phyloP scores from a whole-genome alignment of 495 filamentous ascomycete species.

The Tuber borchii region DNA sequence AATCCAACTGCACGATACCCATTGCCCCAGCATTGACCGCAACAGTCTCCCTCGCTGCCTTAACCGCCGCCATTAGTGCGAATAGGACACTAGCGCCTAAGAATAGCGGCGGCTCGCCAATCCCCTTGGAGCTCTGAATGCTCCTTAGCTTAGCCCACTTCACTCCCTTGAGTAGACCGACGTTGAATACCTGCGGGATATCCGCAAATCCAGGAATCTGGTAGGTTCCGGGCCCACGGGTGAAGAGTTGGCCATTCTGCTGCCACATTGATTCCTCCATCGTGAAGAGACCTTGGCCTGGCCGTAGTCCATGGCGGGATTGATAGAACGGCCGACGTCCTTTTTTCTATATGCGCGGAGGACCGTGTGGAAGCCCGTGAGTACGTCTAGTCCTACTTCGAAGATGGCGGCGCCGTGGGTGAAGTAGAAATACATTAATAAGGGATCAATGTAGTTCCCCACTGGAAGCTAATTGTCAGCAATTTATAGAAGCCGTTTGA shows the following conservation, averaged over 20 bases:
- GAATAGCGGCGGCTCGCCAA: slow-evolving; percentile 46
- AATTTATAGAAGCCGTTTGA: slow-evolving; percentile 44
- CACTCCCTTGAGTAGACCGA: slow-evolving; percentile 41
- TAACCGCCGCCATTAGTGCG: slow-evolving; percentile 48
- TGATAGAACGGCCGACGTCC: slow-evolving; percentile 46
- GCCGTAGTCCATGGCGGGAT: slow-evolving; percentile 47
- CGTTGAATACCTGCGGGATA: slow-evolving; percentile 44
- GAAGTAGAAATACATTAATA: slow-evolving; percentile 47
- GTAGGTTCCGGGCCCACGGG: slow-evolving; percentile 45
- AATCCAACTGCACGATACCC: slow-evolving; percentile 57
- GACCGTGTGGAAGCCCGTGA: slow-evolving; percentile 37
- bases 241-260: slow-evolving; percentile 39
- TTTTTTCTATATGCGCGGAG: slow-evolving; percentile 44
- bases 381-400: slow-evolving; percentile 44
- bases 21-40: slow-evolving; percentile 40
- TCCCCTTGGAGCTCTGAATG: slow-evolving; percentile 46
- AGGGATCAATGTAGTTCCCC: slow-evolving; percentile 42
- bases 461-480: slow-evolving; percentile 44
- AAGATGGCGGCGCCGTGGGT: slow-evolving; percentile 44
- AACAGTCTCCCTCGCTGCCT: slow-evolving; percentile 43
- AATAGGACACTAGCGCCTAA: slow-evolving; percentile 45
- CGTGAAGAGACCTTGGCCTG: slow-evolving; percentile 42
- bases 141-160: slow-evolving; percentile 43
- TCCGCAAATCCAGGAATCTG: slow-evolving; percentile 46
- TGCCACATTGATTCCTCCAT: slow-evolving; percentile 46